These are phyloP conservation scores for Citrus sinensis DNA, from an alignment of 345 rosid genomes.

Conservation along the genomic window DNA sequence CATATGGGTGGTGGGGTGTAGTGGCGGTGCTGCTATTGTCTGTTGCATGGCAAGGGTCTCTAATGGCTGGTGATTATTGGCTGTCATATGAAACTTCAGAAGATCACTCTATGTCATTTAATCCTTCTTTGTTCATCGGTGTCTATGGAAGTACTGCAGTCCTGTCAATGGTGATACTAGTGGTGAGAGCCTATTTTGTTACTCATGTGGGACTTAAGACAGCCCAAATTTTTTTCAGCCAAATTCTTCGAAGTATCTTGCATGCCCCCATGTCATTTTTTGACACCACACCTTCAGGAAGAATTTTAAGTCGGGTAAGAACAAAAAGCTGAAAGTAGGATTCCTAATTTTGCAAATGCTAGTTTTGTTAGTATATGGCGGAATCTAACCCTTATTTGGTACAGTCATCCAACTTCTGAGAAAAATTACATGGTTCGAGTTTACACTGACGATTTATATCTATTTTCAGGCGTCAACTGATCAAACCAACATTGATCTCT, in stretches of 20 bases:
- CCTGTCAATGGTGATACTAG: conserved; percentile 49
- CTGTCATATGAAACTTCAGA: conserved; percentile 81
- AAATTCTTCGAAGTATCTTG: conserved; percentile 77
- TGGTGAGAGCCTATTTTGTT: conserved; percentile 47
- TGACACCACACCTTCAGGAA: conserved; percentile 96
- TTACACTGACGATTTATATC: conserved; percentile 2
- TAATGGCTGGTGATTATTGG: conserved; percentile 94
- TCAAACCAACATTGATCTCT: conserved; percentile 75
- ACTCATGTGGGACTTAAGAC: conserved; percentile 77
- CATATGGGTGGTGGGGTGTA: conserved; percentile 93
- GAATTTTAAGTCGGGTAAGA: conserved; percentile 87
- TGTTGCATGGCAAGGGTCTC: conserved; percentile 67
- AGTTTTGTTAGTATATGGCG: background rate
- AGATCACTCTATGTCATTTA: conserved; percentile 42
- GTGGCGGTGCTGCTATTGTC: conserved; percentile 53
- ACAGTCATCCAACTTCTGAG: background rate
- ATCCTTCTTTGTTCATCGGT: conserved; percentile 53
- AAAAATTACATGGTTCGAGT: background rate
- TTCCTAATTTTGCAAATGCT: background rate
- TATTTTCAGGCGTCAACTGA: conserved; percentile 77
- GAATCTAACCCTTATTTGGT: background rate
- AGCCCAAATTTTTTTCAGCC: conserved; percentile 65
- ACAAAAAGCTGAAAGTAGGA: background rate
- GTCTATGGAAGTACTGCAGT: conserved; percentile 60
- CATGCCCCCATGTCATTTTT: conserved; percentile 99